phyloP scores from a whole-genome alignment of 768 basidiomycete species.

The Hericium erinaceus region DNA sequence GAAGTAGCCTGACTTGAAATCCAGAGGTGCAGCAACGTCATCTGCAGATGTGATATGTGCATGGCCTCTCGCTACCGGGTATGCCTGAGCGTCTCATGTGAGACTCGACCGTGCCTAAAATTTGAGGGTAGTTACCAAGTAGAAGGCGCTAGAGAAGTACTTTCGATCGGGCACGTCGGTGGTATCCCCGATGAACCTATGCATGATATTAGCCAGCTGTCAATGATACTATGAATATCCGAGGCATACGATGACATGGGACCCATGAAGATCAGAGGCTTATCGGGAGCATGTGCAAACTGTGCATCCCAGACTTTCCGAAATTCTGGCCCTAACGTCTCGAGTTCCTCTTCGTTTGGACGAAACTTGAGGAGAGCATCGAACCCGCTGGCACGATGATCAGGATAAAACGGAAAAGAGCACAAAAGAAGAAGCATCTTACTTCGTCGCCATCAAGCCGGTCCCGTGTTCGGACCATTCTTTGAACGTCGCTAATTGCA shows the following conservation, averaged over 20 bases:
- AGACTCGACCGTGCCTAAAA: neutral
- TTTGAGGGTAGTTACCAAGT: neutral
- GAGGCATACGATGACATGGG: conserved; percentile 10
- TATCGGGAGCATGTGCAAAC: conserved; percentile 18
- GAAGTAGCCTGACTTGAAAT: conserved; percentile 19
- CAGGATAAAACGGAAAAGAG: neutral
- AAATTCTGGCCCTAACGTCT: conserved; percentile 18
- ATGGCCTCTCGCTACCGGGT: conserved; percentile 11
- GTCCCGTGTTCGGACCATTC: conserved; percentile 30
- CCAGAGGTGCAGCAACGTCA: conserved; percentile 14
- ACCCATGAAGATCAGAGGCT: conserved; percentile 12
- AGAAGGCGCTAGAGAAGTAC: conserved; percentile 11
- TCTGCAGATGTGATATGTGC: conserved; percentile 15
- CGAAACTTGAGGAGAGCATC: conserved; percentile 19
- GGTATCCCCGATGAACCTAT: neutral
- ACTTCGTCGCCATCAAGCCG: conserved; percentile 51
- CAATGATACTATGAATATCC: neutral
- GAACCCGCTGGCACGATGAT: conserved; percentile 7
- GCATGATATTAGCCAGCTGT: neutral
- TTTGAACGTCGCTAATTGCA: conserved; percentile 21
- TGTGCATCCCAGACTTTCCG: conserved; percentile 15
- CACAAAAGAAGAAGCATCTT: neutral
- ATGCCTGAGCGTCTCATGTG: neutral
- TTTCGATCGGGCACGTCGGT: conserved; percentile 8
- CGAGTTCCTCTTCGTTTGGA: conserved; percentile 15